phyloP scores from a whole-genome alignment of 257 asterid species.

The Jacaranda copaia region DNA sequence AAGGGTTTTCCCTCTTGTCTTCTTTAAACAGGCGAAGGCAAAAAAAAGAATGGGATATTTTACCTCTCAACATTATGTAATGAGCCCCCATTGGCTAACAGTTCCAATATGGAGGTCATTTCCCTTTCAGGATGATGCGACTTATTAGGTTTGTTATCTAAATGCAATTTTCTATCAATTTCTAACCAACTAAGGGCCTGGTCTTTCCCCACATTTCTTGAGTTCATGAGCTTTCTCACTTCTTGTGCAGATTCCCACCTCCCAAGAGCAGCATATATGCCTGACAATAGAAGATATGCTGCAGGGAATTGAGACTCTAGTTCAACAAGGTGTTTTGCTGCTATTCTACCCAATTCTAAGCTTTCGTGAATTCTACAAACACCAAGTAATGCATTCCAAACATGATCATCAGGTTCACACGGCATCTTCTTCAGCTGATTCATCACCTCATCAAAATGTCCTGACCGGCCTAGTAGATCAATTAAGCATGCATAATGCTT shows the following conservation, averaged over 20 bases:
- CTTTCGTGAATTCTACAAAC: conserved; percentile 67
- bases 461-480: conserved; percentile 66
- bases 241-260: conserved; percentile 65
- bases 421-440: conserved; percentile 58
- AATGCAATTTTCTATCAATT: conserved; percentile 49
- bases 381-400: conserved; percentile 70
- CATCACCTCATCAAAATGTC: conserved; percentile 57
- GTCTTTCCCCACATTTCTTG: conserved; percentile 42
- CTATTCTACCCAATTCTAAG: conserved; percentile 56
- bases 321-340: conserved; percentile 59
- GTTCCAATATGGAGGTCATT: conserved; percentile 40
- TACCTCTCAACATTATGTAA: conserved; percentile 42
- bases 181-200: conserved; percentile 67
- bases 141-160: conserved; percentile 34
- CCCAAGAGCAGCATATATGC: conserved; percentile 61
- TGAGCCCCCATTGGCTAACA: conserved; percentile 46
- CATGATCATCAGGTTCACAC: conserved; percentile 48
- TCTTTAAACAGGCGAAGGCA: conserved; percentile 6
- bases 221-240: conserved; percentile 54
- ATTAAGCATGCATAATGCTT: conserved; percentile 72
- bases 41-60: neutral
- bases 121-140: conserved; percentile 35
- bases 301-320: conserved; percentile 54
- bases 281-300: conserved; percentile 55
- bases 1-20: neutral